These are phyloP conservation scores for Botrytis tulipae DNA, from an alignment of 2,329 filamentous ascomycete species.

Conservation along the genomic window DNA sequence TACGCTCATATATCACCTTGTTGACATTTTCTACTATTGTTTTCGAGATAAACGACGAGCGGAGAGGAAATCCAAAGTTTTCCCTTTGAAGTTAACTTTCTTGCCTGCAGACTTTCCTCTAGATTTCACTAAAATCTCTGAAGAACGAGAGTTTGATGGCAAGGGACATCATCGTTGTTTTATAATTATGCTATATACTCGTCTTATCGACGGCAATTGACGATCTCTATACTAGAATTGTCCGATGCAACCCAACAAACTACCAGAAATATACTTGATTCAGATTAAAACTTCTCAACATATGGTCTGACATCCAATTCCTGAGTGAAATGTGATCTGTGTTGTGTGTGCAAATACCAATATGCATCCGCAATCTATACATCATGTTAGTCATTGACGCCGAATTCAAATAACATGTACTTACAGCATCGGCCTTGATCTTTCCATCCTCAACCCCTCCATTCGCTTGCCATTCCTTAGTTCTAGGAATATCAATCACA, in stretches of 20 bases:
- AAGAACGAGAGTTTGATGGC: slow-evolving; percentile 78
- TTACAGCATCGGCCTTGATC: slow-evolving; percentile 70
- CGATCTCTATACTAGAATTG: background rate
- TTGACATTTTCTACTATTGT: slow-evolving; percentile 63
- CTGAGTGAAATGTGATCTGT: slow-evolving; percentile 73
- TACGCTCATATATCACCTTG: slow-evolving; percentile 87
- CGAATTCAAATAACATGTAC: slow-evolving; percentile 39
- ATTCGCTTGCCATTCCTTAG: slow-evolving; percentile 52
- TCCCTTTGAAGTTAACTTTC: slow-evolving; percentile 49
- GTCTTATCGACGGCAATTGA: background rate
- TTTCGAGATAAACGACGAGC: slow-evolving; percentile 93
- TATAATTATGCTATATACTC: background rate
- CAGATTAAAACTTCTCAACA: slow-evolving; percentile 65
- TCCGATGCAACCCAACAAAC: background rate
- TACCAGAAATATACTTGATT: background rate
- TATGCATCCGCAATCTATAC: slow-evolving; percentile 84
- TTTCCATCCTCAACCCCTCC: slow-evolving; percentile 55
- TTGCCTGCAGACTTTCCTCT: slow-evolving; percentile 79
- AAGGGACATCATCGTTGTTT: slow-evolving; percentile 60
- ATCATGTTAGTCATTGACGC: background rate
- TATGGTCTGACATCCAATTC: slow-evolving; percentile 79
- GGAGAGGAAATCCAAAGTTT: slow-evolving; percentile 64
- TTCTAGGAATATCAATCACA: slow-evolving; percentile 75
- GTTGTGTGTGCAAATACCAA: slow-evolving; percentile 75
- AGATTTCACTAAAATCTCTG: slow-evolving; percentile 54